Conservation (phyloP, 192 early-diverging fungal genomes). For the Backusella parvicylindrica region DNA sequence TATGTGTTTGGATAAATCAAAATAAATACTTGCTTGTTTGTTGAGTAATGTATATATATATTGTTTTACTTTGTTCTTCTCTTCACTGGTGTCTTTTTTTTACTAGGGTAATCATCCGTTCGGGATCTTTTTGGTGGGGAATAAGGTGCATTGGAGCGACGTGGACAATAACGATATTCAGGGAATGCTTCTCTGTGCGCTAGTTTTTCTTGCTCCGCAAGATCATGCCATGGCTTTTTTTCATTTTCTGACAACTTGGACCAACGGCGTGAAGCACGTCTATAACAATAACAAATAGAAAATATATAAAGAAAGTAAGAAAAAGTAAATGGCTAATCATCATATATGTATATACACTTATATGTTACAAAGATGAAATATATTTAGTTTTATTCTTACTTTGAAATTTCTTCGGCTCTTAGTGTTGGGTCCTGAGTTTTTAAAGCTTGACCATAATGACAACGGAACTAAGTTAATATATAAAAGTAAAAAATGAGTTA, state of each 20-base stretch:
- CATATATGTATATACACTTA: not conserved
- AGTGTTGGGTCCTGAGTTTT: slow-evolving; percentile 35
- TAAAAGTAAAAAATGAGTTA: not conserved
- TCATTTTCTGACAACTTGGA: slow-evolving; percentile 27
- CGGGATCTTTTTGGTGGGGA: not conserved
- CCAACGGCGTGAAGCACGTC: slow-evolving; percentile 36
- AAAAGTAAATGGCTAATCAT: not conserved
- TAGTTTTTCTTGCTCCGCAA: slow-evolving; percentile 36
- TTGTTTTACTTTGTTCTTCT: not conserved
- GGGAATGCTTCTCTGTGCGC: slow-evolving; percentile 38
- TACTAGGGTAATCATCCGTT: not conserved
- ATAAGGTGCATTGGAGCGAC: slow-evolving; percentile 10
- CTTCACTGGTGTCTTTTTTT: not conserved
- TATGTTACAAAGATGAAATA: not conserved
- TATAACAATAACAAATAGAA: not conserved
- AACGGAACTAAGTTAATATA: slow-evolving; percentile 22
- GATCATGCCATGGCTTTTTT: slow-evolving; percentile 36
- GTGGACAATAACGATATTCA: slow-evolving; percentile 37
- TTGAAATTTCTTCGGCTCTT: slow-evolving; percentile 37
- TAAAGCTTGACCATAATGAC: slow-evolving; percentile 38
- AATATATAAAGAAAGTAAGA: not conserved
- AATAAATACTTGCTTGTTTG: not conserved
- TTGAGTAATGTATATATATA: not conserved
- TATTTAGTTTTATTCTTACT: slow-evolving; percentile 14
- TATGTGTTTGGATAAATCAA: not conserved